These are phyloP conservation scores for Hymenoscyphus albidus DNA, from an alignment of 2,329 filamentous ascomycete genomes.

Conservation along the genomic window DNA sequence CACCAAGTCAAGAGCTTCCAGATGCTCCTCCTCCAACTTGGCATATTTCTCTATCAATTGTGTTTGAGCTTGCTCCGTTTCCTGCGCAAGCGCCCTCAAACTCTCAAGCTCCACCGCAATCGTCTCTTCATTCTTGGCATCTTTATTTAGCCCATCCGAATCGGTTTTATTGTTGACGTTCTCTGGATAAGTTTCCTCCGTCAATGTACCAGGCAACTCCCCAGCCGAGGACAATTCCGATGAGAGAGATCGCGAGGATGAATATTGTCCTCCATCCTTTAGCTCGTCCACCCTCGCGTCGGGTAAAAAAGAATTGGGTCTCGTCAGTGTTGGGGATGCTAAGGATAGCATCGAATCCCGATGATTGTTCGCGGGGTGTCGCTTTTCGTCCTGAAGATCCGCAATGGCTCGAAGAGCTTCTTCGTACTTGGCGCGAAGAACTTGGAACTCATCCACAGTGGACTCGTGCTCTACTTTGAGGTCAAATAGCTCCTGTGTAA, in stretches of 20 bases:
- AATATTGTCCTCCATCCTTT: slow-evolving; percentile 63
- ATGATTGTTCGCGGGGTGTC: slow-evolving; percentile 49
- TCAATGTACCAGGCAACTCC: slow-evolving; percentile 62
- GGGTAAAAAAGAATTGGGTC: slow-evolving; percentile 81
- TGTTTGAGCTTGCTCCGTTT: slow-evolving; percentile 73
- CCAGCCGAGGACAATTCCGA: slow-evolving; percentile 88
- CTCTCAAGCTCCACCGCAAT: slow-evolving; percentile 65
- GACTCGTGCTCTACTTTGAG: slow-evolving; percentile 86
- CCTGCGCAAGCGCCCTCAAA: slow-evolving; percentile 64
- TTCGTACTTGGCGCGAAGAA: slow-evolving; percentile 84
- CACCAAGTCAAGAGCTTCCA: slow-evolving; percentile 76
- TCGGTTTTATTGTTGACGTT: slow-evolving; percentile 40
- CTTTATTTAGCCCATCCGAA: slow-evolving; percentile 22
- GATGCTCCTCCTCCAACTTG: slow-evolving; percentile 78
- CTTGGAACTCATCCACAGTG: slow-evolving; percentile 75
- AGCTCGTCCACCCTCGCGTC: slow-evolving; percentile 67
- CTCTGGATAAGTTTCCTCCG: slow-evolving; percentile 59
- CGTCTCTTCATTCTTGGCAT: slow-evolving; percentile 42
- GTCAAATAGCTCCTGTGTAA: slow-evolving; percentile 88
- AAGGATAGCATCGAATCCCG: slow-evolving; percentile 54
- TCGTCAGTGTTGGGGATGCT: slow-evolving; percentile 47
- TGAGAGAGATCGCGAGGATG: slow-evolving; percentile 86
- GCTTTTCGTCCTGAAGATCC: slow-evolving; percentile 81
- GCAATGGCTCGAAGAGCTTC: slow-evolving; percentile 78
- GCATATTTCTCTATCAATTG: slow-evolving; percentile 74